phyloP scores from a whole-genome alignment of 2,329 filamentous ascomycete species.

The Fusarium sterilihyphosum region DNA sequence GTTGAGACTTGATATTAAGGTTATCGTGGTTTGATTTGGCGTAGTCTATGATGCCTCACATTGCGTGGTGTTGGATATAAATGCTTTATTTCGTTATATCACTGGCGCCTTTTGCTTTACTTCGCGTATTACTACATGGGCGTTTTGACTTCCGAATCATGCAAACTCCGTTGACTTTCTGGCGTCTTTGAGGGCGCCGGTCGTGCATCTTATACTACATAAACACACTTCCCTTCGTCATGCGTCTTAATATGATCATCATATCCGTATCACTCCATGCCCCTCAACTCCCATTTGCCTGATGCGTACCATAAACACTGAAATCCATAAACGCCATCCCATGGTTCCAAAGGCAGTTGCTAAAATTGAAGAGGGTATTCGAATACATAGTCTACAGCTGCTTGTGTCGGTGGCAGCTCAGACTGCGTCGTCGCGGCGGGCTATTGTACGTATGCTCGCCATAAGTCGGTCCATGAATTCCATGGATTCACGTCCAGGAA shows the following conservation, averaged over 20 bases:
- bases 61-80: background rate
- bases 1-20: too few relatives aligned
- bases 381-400: background rate
- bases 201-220: constrained; percentile 17
- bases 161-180: background rate
- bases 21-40: background rate
- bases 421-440: constrained; percentile 27
- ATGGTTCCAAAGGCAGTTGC: constrained; percentile 6
- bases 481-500: constrained; percentile 56
- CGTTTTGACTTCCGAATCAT: background rate
- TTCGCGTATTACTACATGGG: too few relatives aligned
- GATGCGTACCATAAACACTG: constrained; percentile 7
- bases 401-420: background rate
- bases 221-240: constrained; percentile 9
- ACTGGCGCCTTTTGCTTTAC: background rate
- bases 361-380: constrained; percentile 14
- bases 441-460: constrained; percentile 58
- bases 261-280: constrained; percentile 4
- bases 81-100: background rate
- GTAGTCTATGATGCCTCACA: background rate
- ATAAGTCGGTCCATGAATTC: constrained; percentile 64
- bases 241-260: constrained; percentile 6
- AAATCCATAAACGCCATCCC: constrained; percentile 24
- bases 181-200: background rate
- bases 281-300: background rate